Evolutionary conservation across 73 alveolate genomes (phyloP).

Genomic region (Tetrahymena malaccensis): DNA sequence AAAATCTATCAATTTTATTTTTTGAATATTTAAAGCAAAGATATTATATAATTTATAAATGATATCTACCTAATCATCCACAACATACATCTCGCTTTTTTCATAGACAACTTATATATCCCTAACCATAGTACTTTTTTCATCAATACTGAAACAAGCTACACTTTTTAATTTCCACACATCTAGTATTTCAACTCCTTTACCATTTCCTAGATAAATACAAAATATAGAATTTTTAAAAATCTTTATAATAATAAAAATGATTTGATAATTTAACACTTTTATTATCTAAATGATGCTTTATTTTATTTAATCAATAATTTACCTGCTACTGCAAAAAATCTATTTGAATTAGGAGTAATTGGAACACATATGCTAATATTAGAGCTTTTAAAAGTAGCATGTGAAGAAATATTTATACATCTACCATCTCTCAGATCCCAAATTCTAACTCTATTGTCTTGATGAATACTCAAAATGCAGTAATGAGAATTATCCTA

Average conservation of each 20-base stretch:
- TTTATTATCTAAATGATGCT: not conserved
- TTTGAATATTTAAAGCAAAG: not conserved
- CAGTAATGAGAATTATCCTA: not conserved
- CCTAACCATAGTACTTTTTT: not conserved
- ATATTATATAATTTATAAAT: not conserved
- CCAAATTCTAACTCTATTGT: conserved; percentile 26
- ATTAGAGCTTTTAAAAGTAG: not conserved
- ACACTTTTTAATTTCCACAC: not conserved
- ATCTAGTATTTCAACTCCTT: not conserved
- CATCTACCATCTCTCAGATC: conserved; percentile 42
- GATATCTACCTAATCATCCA: not conserved
- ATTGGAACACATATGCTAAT: not conserved
- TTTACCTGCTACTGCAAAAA: not conserved
- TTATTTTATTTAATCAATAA: not conserved
- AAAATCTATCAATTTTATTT: too few species aligned
- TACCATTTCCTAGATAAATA: not conserved
- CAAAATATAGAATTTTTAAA: not conserved
- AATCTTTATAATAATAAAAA: not conserved
- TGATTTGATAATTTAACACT: not conserved
- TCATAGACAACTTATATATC: not conserved
- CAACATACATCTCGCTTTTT: not conserved
- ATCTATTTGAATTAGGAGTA: not conserved
- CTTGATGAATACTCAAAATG: conserved; percentile 7
- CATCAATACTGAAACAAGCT: not conserved
- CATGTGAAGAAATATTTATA: conserved; percentile 11